phyloP scores from a whole-genome alignment of 2,329 filamentous ascomycete species.

The Colletotrichum shisoi region DNA sequence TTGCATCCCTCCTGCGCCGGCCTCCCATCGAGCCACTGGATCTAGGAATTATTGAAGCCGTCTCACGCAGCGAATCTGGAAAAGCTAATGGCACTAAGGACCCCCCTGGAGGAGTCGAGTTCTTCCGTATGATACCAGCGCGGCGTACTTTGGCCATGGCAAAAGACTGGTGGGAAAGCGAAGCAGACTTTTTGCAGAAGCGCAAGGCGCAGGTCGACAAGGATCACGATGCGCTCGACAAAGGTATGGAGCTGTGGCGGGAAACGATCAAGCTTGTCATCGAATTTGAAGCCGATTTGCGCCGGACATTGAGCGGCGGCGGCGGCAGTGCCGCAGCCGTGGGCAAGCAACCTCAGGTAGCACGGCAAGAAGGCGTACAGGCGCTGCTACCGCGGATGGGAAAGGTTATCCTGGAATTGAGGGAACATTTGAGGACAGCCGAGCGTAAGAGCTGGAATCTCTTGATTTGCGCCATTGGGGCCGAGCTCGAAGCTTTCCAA shows the following conservation, averaged over 20 bases:
- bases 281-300: constrained; percentile 70
- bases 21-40: constrained; percentile 65
- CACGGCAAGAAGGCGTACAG: constrained; percentile 52
- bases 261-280: constrained; percentile 66
- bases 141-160: constrained; percentile 75
- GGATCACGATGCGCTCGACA: constrained; percentile 71
- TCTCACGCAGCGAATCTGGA: constrained; percentile 10
- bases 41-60: constrained; percentile 39
- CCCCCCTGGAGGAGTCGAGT: constrained; percentile 52
- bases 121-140: constrained; percentile 68
- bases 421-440: constrained; percentile 62
- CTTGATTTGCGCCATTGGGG: constrained; percentile 77
- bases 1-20: constrained; percentile 65
- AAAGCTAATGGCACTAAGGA: constrained; percentile 48
- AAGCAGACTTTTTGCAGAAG: constrained; percentile 63
- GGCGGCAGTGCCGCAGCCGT: constrained; percentile 41
- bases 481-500: constrained; percentile 72
- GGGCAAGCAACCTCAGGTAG: constrained; percentile 45
- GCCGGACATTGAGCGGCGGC: constrained; percentile 59
- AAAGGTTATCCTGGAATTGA: constrained; percentile 62
- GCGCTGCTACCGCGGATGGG: constrained; percentile 65
- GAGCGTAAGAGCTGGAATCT: constrained; percentile 75
- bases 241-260: constrained; percentile 73
- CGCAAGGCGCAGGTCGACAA: constrained; percentile 65
- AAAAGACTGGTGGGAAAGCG: constrained; percentile 72